Conservation (phyloP, 768 basidiomycete species). For the Leccinellum rugosiceps region DNA sequence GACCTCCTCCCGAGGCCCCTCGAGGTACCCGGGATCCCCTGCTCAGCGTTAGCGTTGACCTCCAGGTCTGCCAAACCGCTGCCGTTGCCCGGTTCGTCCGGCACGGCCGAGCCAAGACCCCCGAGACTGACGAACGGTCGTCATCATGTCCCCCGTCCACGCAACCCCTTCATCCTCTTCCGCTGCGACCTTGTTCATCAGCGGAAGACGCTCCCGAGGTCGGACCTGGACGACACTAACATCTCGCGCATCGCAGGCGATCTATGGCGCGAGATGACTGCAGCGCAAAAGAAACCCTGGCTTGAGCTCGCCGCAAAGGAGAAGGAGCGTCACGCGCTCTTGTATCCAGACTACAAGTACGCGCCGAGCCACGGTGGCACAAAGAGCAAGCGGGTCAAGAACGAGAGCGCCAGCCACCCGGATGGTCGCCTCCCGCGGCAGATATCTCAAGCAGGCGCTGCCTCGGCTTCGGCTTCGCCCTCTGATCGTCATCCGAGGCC, state of each 20-base stretch:
- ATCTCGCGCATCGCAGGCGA: conserved; percentile 64
- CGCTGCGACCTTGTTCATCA: conserved; percentile 70
- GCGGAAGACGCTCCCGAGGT: conserved; percentile 48
- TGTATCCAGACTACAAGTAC: conserved; percentile 46
- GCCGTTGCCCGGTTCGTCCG: conserved; percentile 27
- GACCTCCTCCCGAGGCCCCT: conserved; percentile 5
- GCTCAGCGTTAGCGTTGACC: not conserved
- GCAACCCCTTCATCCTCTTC: conserved; percentile 80
- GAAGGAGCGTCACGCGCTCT: conserved; percentile 39
- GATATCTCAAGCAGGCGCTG: conserved; percentile 2
- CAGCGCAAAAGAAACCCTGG: conserved; percentile 47
- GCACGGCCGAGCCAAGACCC: conserved; percentile 14
- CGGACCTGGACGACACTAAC: conserved; percentile 66
- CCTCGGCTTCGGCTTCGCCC: not conserved
- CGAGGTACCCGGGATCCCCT: conserved; percentile 1
- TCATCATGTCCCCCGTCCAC: conserved; percentile 64
- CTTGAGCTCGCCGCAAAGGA: conserved; percentile 47
- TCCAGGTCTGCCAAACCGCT: conserved; percentile 13
- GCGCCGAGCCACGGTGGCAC: conserved; percentile 25
- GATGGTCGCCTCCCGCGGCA: conserved; percentile 13
- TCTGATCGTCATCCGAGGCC: not conserved
- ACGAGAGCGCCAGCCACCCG: not conserved
- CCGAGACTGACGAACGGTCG: conserved; percentile 16
- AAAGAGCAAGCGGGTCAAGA: conserved; percentile 22
- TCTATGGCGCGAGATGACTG: conserved; percentile 59